Evolutionary conservation across 139 green algal species (phyloP).

Genomic region (Picochlorum sp.): DNA sequence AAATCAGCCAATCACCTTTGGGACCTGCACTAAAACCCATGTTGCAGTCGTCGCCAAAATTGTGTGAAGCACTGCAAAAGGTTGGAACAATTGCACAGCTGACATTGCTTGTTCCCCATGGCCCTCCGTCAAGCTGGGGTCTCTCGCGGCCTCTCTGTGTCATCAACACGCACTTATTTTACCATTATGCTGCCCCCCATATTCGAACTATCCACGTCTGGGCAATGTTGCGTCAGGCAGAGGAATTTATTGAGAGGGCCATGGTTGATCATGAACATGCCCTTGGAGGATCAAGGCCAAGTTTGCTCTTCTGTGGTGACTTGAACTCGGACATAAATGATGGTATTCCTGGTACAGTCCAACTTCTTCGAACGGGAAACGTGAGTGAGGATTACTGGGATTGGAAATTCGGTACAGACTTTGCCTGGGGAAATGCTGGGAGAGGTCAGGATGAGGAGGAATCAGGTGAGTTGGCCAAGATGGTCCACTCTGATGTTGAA

Average conservation of each 20-base stretch:
- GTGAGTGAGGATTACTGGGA: slow-evolving; percentile 69
- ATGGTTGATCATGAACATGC: neutral
- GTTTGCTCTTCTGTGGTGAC: slow-evolving; percentile 73
- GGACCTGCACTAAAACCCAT: slow-evolving; percentile 48
- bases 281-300: slow-evolving; percentile 16
- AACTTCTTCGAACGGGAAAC: slow-evolving; percentile 61
- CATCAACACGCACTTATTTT: slow-evolving; percentile 91
- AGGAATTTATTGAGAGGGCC: slow-evolving; percentile 22
- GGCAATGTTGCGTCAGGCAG: slow-evolving; percentile 55
- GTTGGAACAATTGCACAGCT: slow-evolving; percentile 74
- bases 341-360: slow-evolving; percentile 70
- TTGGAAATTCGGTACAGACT: slow-evolving; percentile 58
- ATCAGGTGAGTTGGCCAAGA: slow-evolving; percentile 22
- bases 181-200: slow-evolving; percentile 77
- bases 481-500: slow-evolving; percentile 15
- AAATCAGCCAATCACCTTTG: neutral
- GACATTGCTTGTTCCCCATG: slow-evolving; percentile 31
- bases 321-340: slow-evolving; percentile 83
- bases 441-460: slow-evolving; percentile 22
- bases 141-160: slow-evolving; percentile 39
- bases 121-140: neutral
- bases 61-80: slow-evolving; percentile 60
- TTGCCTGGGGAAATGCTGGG: slow-evolving; percentile 42
- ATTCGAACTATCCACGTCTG: slow-evolving; percentile 77
- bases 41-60: slow-evolving; percentile 47